phyloP scores from a whole-genome alignment of 306 rosid species.

The Vachellia pachyceras region DNA sequence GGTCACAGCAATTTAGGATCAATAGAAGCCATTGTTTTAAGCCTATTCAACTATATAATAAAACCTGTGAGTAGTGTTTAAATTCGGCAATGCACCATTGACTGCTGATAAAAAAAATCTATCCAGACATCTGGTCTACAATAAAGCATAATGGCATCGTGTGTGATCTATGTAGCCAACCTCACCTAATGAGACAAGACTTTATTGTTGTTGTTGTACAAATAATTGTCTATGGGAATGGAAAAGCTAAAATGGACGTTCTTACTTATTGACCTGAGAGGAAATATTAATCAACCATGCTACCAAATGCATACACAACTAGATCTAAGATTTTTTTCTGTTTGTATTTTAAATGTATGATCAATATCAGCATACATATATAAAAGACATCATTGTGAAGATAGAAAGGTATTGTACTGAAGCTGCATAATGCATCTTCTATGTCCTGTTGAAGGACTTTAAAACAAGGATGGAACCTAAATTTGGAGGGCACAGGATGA shows the following conservation, averaged over 20 bases:
- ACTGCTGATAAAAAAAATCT: neutral
- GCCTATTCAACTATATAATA: neutral
- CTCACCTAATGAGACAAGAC: too few relatives aligned
- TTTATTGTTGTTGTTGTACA: too few relatives aligned
- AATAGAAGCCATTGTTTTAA: neutral
- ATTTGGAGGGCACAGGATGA: too few relatives aligned
- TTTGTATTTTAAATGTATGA: neutral
- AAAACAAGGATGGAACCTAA: too few relatives aligned
- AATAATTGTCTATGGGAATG: too few relatives aligned
- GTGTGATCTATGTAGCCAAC: too few relatives aligned
- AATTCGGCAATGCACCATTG: neutral
- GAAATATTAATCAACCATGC: too few relatives aligned
- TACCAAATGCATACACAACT: neutral
- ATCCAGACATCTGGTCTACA: too few relatives aligned
- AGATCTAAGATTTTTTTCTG: neutral
- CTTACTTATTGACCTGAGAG: neutral
- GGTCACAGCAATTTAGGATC: neutral
- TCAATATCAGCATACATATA: neutral
- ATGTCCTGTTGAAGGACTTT: too few relatives aligned
- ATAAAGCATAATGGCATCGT: too few relatives aligned
- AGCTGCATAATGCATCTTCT: too few relatives aligned
- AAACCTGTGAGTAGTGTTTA: neutral
- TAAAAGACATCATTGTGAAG: neutral
- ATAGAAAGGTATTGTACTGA: neutral
- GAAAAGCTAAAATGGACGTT: neutral